Conservation (phyloP, 192 early-diverging fungal species). For the Mortierella hygrophila region DNA sequence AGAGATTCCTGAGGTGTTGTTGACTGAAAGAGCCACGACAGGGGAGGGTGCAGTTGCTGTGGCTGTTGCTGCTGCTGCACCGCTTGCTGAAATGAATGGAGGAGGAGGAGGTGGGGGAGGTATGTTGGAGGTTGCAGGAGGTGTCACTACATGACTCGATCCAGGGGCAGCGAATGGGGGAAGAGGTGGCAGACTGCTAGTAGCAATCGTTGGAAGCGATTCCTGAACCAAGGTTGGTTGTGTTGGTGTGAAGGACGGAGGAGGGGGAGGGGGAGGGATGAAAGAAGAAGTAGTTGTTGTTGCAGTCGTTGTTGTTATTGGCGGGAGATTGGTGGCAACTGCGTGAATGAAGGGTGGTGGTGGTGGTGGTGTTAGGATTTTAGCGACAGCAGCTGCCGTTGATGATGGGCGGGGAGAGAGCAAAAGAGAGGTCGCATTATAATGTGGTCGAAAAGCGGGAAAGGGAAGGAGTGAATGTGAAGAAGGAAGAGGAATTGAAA, state of each 20-base stretch:
- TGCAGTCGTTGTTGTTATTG: background rate
- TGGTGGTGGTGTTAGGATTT: background rate
- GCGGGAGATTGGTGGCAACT: background rate
- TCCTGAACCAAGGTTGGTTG: background rate
- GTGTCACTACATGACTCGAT: constrained; percentile 5
- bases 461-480: background rate
- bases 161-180: background rate
- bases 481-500: background rate
- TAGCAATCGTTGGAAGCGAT: background rate
- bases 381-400: background rate
- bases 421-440: background rate
- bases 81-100: background rate
- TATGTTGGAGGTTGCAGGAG: background rate
- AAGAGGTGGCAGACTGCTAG: background rate
- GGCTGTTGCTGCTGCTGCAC: background rate
- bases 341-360: background rate
- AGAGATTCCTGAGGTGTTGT: background rate
- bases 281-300: background rate
- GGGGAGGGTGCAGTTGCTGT: background rate
- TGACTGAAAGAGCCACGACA: background rate
- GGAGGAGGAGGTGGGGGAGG: constrained; percentile 4
- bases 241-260: background rate
- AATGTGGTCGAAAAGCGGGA: constrained; percentile 6
- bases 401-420: background rate
- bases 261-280: constrained; percentile 16